Percentiles rank a stretch among this genome's conserved stretches.
Evolutionary conservation across 805 yeast species (phyloP).

Genomic region (Starmera quercuum): DNA sequence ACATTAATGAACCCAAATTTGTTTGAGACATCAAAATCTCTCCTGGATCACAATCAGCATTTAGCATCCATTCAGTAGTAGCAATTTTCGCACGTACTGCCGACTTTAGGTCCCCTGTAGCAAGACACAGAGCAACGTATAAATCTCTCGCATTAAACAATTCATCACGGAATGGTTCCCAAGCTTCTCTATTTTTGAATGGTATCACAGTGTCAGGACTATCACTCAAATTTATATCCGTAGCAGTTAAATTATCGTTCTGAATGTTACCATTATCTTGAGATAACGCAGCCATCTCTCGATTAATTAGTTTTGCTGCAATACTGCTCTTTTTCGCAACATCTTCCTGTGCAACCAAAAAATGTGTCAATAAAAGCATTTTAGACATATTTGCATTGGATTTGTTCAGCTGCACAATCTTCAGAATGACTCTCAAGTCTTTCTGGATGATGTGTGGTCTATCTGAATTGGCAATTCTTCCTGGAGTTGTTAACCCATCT

Average conservation of each 20-base stretch:
- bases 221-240: slow-evolving; percentile 19
- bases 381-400: slow-evolving; percentile 41
- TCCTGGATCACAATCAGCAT: slow-evolving; percentile 59
- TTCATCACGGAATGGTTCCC: slow-evolving; percentile 74
- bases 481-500: slow-evolving; percentile 39
- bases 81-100: slow-evolving; percentile 56
- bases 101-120: slow-evolving; percentile 56
- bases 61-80: slow-evolving; percentile 66
- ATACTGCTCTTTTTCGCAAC: slow-evolving; percentile 35
- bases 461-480: slow-evolving; percentile 19
- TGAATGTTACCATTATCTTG: slow-evolving; percentile 11
- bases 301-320: slow-evolving; percentile 23
- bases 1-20: slow-evolving; percentile 62
- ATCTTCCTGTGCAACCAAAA: slow-evolving; percentile 60
- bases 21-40: slow-evolving; percentile 59
- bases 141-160: slow-evolving; percentile 72
- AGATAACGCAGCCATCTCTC: slow-evolving; percentile 18
- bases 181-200: slow-evolving; percentile 39
- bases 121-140: slow-evolving; percentile 61
- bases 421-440: slow-evolving; percentile 62
- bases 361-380: slow-evolving; percentile 54
- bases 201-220: slow-evolving; percentile 25
- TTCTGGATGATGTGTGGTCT: slow-evolving; percentile 60
- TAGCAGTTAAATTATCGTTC: slow-evolving; percentile 16
- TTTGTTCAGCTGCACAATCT: slow-evolving; percentile 51